Evolutionary conservation across 176 grass and related monocot genomes (phyloP).

Genomic region (Aegilops tauschii): DNA sequence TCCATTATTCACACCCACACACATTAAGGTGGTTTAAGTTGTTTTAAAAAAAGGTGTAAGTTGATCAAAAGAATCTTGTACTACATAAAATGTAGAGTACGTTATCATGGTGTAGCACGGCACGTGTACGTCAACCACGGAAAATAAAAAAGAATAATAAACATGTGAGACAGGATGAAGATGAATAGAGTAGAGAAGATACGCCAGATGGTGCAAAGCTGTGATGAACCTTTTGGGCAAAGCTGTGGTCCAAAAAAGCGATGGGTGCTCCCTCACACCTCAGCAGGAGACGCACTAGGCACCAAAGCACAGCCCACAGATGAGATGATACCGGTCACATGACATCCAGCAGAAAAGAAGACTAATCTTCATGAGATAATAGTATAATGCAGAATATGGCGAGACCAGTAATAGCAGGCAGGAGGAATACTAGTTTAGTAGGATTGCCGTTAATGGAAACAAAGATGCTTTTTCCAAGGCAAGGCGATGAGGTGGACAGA

Average conservation of each 20-base stretch:
- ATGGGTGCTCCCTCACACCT: background rate
- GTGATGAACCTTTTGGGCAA: background rate
- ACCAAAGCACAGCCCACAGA: background rate
- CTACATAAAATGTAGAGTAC: no score
- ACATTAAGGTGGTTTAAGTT: no score
- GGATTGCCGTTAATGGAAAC: background rate
- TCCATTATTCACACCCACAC: no score
- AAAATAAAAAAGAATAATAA: no score
- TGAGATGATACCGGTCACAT: background rate
- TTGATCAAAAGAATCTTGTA: no score
- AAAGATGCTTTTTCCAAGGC: slow-evolving; percentile 16
- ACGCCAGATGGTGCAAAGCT: slow-evolving; percentile 1
- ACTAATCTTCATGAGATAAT: background rate
- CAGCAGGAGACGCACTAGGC: background rate
- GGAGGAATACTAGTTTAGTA: background rate
- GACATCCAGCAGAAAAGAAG: slow-evolving; percentile 7
- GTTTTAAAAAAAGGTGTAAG: no score
- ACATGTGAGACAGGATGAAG: no score
- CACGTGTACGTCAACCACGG: no score
- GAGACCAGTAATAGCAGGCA: background rate
- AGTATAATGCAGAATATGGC: background rate
- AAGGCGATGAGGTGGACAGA: slow-evolving; percentile 6
- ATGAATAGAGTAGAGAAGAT: background rate
- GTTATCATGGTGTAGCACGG: no score
- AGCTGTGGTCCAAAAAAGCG: background rate